phyloP scores from a whole-genome alignment of 2,329 filamentous ascomycete species.

The Nigrospora oryzae region DNA sequence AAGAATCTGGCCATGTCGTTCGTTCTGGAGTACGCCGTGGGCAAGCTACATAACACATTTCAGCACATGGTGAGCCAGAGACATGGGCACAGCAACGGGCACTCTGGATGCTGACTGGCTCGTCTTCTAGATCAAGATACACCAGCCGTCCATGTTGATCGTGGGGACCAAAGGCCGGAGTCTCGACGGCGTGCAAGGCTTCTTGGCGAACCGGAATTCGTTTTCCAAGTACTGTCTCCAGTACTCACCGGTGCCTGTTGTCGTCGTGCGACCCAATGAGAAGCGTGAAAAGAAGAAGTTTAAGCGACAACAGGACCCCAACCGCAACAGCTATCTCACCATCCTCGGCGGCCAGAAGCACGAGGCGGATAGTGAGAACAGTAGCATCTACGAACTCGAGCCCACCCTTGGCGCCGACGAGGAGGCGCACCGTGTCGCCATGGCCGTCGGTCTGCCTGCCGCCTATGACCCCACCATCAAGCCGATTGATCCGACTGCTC shows the following conservation, averaged over 20 bases:
- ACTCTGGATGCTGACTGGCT: background rate
- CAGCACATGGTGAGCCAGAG: conserved; percentile 66
- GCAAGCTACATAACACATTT: conserved; percentile 84
- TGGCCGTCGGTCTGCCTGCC: conserved; percentile 53
- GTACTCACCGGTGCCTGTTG: conserved; percentile 86
- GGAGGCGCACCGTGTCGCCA: conserved; percentile 56
- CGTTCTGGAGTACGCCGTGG: conserved; percentile 78
- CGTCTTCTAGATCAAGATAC: conserved; percentile 66
- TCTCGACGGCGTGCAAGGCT: conserved; percentile 75
- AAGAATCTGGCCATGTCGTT: conserved; percentile 78
- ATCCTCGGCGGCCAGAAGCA: conserved; percentile 60
- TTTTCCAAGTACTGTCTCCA: conserved; percentile 94
- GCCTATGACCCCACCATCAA: conserved; percentile 58
- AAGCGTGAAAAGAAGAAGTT: conserved; percentile 86
- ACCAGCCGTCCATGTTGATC: conserved; percentile 84
- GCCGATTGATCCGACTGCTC: conserved; percentile 30
- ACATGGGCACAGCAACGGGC: too few species aligned
- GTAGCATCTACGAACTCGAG: conserved; percentile 46
- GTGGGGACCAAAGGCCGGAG: conserved; percentile 83
- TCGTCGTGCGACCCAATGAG: conserved; percentile 79
- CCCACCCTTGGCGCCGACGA: conserved; percentile 47
- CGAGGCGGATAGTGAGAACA: conserved; percentile 47
- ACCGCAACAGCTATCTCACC: conserved; percentile 65
- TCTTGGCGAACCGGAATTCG: conserved; percentile 69
- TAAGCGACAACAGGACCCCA: conserved; percentile 72